Evolutionary conservation across 2,329 filamentous ascomycete genomes (phyloP).

Genomic region (Colletotrichum tabaci): DNA sequence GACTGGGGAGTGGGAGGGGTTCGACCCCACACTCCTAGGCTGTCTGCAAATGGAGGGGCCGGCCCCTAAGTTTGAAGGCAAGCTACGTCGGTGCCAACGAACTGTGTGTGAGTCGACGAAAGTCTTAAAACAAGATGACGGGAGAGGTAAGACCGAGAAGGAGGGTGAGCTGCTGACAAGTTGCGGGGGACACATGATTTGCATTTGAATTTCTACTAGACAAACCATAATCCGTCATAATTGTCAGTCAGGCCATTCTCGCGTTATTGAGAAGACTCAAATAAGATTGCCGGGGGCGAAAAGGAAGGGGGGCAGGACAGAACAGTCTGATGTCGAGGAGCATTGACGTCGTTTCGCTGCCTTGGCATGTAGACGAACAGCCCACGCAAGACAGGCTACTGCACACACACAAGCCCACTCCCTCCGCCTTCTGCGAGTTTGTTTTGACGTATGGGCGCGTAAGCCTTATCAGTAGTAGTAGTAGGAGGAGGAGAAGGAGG

Average conservation of each 20-base stretch:
- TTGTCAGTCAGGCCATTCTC: too few species aligned
- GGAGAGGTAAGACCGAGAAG: too few species aligned
- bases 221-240: too few species aligned
- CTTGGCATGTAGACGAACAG: neutral
- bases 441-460: neutral
- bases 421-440: neutral
- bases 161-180: too few species aligned
- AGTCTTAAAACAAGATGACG: too few species aligned
- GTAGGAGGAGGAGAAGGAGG: too few species aligned
- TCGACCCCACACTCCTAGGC: neutral
- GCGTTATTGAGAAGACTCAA: too few species aligned
- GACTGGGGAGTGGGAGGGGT: neutral
- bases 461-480: too few species aligned
- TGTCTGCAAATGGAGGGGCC: conserved; percentile 10
- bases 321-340: neutral
- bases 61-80: neutral
- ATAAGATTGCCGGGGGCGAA: neutral
- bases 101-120: too few species aligned
- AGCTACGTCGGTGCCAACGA: too few species aligned
- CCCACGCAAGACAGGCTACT: conserved; percentile 21
- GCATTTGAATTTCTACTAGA: too few species aligned
- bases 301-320: neutral
- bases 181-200: too few species aligned
- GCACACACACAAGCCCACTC: conserved; percentile 20
- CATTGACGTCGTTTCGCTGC: conserved; percentile 15